These are phyloP conservation scores for Sporisorium sorghi DNA, from an alignment of 1,284 basidiomycete genomes.

Conservation along the genomic window DNA sequence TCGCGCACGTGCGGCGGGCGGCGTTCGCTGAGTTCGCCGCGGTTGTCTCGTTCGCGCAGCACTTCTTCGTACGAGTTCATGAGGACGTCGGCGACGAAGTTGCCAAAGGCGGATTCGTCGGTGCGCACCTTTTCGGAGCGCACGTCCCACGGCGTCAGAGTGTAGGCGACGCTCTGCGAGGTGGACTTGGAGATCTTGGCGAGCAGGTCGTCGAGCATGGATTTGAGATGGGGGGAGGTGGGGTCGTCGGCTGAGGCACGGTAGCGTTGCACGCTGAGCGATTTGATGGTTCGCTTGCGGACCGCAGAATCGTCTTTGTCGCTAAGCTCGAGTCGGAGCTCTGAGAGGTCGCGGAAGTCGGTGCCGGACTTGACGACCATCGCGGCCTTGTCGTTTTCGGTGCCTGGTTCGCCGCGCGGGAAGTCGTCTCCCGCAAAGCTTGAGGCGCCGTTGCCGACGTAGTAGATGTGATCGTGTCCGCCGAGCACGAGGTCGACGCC, in stretches of 20 bases:
- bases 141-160: constrained; percentile 78
- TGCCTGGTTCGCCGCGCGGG: constrained; percentile 75
- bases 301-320: constrained; percentile 75
- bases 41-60: constrained; percentile 73
- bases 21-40: constrained; percentile 67
- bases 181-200: constrained; percentile 79
- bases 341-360: constrained; percentile 88
- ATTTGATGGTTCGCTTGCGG: constrained; percentile 77
- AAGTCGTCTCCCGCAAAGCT: constrained; percentile 80
- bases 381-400: constrained; percentile 75
- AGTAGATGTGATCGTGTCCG: constrained; percentile 90
- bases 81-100: constrained; percentile 89
- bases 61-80: constrained; percentile 87
- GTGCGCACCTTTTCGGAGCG: constrained; percentile 81
- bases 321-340: constrained; percentile 77
- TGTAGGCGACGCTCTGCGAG: constrained; percentile 77
- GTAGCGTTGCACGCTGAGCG: constrained; percentile 78
- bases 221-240: constrained; percentile 75
- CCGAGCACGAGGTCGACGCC: constrained; percentile 88
- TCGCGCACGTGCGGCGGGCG: constrained; percentile 32
- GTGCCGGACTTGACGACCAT: constrained; percentile 84
- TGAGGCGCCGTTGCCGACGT: constrained; percentile 80
- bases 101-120: constrained; percentile 80
- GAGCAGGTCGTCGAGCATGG: constrained; percentile 77
- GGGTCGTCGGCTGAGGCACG: constrained; percentile 75